Conservation (phyloP, 495 filamentous ascomycete genomes). For the Xylaria sp. region DNA sequence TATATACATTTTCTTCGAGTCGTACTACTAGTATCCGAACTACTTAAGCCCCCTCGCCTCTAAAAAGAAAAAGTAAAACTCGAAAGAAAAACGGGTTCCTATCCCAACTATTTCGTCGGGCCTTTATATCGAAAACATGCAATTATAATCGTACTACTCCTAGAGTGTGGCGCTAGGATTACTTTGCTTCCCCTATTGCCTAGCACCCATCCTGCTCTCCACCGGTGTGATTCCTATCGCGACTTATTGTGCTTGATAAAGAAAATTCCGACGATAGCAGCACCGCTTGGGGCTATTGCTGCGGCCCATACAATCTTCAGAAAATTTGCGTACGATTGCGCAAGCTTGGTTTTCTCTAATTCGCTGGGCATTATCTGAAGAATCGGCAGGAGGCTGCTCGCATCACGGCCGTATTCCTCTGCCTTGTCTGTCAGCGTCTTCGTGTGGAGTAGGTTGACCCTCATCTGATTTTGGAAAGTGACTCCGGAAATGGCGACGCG, state of each 20-base stretch:
- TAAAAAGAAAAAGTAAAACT: too few relatives aligned
- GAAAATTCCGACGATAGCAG: not conserved
- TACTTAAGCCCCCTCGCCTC: too few relatives aligned
- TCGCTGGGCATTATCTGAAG: not conserved
- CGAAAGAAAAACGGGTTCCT: too few relatives aligned
- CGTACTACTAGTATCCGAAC: too few relatives aligned
- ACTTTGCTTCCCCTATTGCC: not conserved
- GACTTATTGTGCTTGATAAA: not conserved
- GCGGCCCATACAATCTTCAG: not conserved
- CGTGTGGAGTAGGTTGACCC: not conserved
- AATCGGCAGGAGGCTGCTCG: not conserved
- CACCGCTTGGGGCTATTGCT: not conserved
- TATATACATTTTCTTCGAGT: too few relatives aligned
- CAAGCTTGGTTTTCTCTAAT: not conserved
- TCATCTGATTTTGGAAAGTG: not conserved
- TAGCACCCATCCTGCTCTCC: too few relatives aligned
- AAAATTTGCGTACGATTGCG: not conserved
- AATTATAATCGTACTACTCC: too few relatives aligned
- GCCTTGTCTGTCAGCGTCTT: not conserved
- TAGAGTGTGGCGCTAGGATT: too few relatives aligned
- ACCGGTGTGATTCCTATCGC: not conserved
- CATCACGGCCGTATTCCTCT: not conserved
- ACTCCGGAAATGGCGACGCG: not conserved
- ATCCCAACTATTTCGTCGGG: too few relatives aligned
- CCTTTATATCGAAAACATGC: too few relatives aligned